Conservation (phyloP, 768 basidiomycete species). For the Naematelia aurantialba region DNA sequence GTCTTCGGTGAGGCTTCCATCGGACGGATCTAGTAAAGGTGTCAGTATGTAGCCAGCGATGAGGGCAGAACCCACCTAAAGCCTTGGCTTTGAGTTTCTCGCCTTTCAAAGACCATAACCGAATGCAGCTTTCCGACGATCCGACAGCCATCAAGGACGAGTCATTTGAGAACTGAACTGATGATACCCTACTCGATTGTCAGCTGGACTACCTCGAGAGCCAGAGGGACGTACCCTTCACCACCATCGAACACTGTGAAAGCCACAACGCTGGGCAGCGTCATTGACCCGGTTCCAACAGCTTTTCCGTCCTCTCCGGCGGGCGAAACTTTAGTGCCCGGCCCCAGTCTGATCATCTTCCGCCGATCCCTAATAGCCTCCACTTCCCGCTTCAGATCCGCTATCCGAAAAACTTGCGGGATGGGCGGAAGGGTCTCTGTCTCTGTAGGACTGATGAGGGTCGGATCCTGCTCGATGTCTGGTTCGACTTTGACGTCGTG, state of each 20-base stretch:
- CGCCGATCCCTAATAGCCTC: conserved; percentile 80
- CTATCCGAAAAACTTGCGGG: conserved; percentile 73
- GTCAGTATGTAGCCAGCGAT: background rate
- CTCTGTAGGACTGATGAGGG: conserved; percentile 34
- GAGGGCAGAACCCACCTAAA: conserved; percentile 19
- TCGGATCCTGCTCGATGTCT: conserved; percentile 12
- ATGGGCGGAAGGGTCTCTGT: conserved; percentile 57
- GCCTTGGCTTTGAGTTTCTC: conserved; percentile 62
- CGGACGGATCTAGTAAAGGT: conserved; percentile 16
- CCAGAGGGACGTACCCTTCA: conserved; percentile 68
- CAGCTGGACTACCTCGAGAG: background rate
- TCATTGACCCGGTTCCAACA: conserved; percentile 16
- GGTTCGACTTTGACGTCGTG: conserved; percentile 27
- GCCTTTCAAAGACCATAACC: conserved; percentile 90
- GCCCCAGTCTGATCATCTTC: conserved; percentile 87
- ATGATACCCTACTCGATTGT: conserved; percentile 62
- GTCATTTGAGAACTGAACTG: conserved; percentile 83
- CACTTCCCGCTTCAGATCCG: conserved; percentile 88
- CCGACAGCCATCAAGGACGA: conserved; percentile 89
- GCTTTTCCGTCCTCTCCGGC: conserved; percentile 34
- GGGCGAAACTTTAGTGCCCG: conserved; percentile 36
- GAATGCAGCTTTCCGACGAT: conserved; percentile 90
- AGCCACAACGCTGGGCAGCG: conserved; percentile 78
- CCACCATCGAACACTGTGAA: conserved; percentile 91
- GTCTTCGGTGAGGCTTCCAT: conserved; percentile 66